Conservation (phyloP, 1,284 basidiomycete species). For the Calocybe gambosa region DNA sequence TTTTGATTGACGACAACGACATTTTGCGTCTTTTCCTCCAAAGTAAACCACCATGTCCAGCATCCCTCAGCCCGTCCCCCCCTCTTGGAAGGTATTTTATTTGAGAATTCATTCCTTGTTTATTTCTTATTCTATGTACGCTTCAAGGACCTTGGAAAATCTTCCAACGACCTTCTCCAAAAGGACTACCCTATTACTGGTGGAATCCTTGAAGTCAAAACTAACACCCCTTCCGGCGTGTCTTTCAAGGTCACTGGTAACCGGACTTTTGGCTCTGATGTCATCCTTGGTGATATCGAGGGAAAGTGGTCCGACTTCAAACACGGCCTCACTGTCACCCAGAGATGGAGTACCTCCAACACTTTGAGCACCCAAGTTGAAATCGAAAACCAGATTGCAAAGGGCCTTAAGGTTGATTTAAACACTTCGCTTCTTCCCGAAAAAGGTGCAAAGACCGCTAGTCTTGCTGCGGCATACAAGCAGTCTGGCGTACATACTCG, state of each 20-base stretch:
- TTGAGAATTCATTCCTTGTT: neutral
- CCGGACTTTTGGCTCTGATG: constrained; percentile 67
- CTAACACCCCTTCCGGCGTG: constrained; percentile 85
- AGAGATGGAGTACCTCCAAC: constrained; percentile 94
- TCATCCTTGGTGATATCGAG: constrained; percentile 85
- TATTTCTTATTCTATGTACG: neutral
- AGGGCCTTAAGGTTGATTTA: constrained; percentile 95
- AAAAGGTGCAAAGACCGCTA: constrained; percentile 79
- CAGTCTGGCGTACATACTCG: constrained; percentile 95
- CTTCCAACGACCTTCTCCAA: constrained; percentile 89
- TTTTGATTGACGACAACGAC: constrained; percentile 12
- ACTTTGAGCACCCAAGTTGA: constrained; percentile 89
- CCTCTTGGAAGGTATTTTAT: constrained; percentile 79
- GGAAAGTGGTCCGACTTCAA: constrained; percentile 85
- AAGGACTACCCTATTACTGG: constrained; percentile 91
- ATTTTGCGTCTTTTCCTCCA: constrained; percentile 9
- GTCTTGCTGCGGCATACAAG: constrained; percentile 88
- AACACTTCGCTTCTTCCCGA: constrained; percentile 82
- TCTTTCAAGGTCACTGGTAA: constrained; percentile 83
- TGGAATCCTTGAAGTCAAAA: constrained; percentile 87
- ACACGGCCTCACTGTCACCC: constrained; percentile 87
- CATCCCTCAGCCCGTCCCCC: constrained; percentile 84
- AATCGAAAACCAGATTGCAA: constrained; percentile 96
- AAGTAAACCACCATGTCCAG: constrained; percentile 49
- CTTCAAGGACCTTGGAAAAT: constrained; percentile 91